These are phyloP conservation scores for Plasmopara muralis DNA, from an alignment of 352 stramenopile species.

Conservation along the genomic window DNA sequence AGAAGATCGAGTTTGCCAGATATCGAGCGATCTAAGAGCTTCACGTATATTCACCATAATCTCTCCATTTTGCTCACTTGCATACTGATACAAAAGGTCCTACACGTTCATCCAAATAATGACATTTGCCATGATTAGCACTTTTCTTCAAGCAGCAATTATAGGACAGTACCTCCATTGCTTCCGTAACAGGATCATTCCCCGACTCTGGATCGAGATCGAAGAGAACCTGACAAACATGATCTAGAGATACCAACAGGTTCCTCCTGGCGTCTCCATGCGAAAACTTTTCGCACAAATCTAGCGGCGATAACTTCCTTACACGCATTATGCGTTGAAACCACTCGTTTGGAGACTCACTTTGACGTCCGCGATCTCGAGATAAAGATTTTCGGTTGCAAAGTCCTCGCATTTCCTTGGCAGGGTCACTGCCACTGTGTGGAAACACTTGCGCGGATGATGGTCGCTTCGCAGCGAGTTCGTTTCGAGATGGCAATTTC, in stretches of 20 bases:
- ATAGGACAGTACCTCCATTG: conserved; percentile 35
- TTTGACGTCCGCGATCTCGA: neutral
- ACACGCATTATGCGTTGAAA: conserved; percentile 44
- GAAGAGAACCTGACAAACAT: conserved; percentile 53
- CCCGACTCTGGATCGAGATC: conserved; percentile 31
- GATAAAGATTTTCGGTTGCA: conserved; percentile 12
- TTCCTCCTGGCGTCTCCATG: conserved; percentile 36
- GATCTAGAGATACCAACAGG: conserved; percentile 30
- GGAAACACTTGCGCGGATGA: conserved; percentile 14
- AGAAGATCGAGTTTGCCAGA: conserved; percentile 31
- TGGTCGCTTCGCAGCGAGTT: conserved; percentile 5
- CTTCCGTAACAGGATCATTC: conserved; percentile 37
- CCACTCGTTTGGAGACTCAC: conserved; percentile 38
- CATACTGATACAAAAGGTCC: conserved; percentile 51
- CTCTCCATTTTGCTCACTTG: conserved; percentile 27
- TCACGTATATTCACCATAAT: conserved; percentile 52
- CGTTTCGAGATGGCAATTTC: conserved; percentile 4
- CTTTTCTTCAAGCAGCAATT: too few relatives aligned
- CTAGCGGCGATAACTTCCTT: conserved; percentile 41
- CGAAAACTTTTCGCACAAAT: conserved; percentile 52
- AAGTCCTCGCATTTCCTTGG: conserved; percentile 11
- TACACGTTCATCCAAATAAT: conserved; percentile 9
- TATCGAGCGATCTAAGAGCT: conserved; percentile 47
- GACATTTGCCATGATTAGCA: neutral
- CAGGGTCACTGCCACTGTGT: neutral